Evolutionary conservation across 257 asterid genomes (phyloP).

Genomic region (Lithospermum erythrorhizon): DNA sequence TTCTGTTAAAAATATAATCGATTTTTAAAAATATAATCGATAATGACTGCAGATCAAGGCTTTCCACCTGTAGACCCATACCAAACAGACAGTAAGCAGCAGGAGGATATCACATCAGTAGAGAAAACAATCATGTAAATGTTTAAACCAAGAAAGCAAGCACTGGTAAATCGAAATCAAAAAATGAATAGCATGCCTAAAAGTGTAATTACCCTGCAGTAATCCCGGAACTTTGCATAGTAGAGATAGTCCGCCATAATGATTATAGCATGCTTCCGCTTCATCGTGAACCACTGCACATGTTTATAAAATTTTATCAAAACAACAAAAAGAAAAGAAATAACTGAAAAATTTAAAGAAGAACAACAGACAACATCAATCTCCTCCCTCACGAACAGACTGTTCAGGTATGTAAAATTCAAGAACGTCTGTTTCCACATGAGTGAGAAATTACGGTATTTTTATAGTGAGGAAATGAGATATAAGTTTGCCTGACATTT

Average conservation of each 20-base stretch:
- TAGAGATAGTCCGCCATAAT: constrained; percentile 82
- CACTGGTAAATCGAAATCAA: background rate
- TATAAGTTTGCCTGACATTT: too few relatives aligned
- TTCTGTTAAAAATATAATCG: too few relatives aligned
- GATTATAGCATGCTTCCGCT: constrained; percentile 81
- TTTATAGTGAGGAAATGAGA: too few relatives aligned
- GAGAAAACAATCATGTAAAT: too few relatives aligned
- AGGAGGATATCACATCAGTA: too few relatives aligned
- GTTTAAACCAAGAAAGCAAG: background rate
- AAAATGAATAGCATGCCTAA: constrained; percentile 3
- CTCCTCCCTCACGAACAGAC: background rate
- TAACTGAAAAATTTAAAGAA: too few relatives aligned
- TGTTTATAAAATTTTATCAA: constrained; percentile 6
- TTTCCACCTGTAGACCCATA: background rate
- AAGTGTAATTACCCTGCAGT: constrained; percentile 55
- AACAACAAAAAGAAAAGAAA: background rate
- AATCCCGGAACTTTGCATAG: constrained; percentile 75
- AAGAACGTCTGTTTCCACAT: too few relatives aligned
- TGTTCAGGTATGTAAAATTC: too few relatives aligned
- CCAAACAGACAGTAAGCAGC: background rate
- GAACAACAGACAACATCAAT: background rate
- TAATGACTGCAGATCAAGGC: background rate
- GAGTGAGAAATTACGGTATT: too few relatives aligned
- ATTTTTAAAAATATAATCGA: too few relatives aligned
- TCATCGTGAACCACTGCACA: constrained; percentile 98